phyloP scores from a whole-genome alignment of 345 rosid genomes.

The Eutrema japonicum region DNA sequence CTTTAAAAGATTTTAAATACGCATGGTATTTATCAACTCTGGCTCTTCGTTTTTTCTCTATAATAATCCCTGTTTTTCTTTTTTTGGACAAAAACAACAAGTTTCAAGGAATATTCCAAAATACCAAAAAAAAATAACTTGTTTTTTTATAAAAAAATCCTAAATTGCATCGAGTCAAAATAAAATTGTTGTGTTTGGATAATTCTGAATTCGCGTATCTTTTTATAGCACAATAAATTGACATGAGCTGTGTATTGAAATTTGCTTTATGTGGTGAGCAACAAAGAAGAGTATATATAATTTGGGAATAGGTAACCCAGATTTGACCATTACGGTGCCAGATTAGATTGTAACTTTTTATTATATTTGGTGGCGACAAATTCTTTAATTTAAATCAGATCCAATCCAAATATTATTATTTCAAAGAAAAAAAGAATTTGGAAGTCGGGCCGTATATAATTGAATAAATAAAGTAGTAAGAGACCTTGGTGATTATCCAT shows the following conservation, averaged over 20 bases:
- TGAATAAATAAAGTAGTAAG: slow-evolving; percentile 10
- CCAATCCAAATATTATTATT: background rate
- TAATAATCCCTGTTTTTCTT: no score
- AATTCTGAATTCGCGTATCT: background rate
- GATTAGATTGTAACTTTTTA: slow-evolving; percentile 8
- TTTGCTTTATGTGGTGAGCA: slow-evolving; percentile 13
- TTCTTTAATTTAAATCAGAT: background rate
- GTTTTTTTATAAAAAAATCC: no score
- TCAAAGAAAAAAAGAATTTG: background rate
- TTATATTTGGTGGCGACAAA: background rate
- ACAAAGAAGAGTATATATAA: background rate
- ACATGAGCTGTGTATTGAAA: background rate
- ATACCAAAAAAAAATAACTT: background rate
- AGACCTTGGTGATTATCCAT: slow-evolving; percentile 31
- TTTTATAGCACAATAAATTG: slow-evolving; percentile 1
- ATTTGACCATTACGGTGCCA: slow-evolving; percentile 27
- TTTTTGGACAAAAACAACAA: background rate
- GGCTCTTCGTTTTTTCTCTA: background rate
- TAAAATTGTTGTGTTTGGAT: background rate
- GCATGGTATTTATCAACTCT: background rate
- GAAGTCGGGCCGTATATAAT: slow-evolving; percentile 18
- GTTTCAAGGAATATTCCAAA: slow-evolving; percentile 28
- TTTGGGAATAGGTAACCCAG: slow-evolving; percentile 25
- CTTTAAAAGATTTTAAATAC: background rate
- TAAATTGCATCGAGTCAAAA: no score